A percentile compares a stretch with the other conserved stretches of the same genome.
Evolutionary conservation across 306 rosid genomes (phyloP).

Genomic region (Myrica gale): DNA sequence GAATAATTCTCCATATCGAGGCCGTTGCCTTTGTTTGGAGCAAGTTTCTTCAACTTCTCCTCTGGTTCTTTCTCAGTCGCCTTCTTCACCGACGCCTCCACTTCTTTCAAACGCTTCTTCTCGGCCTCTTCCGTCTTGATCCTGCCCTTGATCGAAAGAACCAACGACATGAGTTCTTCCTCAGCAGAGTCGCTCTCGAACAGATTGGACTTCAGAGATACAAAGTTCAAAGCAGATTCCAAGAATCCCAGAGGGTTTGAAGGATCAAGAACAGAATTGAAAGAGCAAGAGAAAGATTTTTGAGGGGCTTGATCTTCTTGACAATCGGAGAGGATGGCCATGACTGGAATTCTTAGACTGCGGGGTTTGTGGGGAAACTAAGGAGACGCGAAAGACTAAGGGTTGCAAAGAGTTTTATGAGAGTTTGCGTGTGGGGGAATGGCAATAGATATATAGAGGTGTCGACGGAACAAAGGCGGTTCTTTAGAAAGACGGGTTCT

Average conservation of each 20-base stretch:
- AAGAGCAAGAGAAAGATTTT: slow-evolving; percentile 8
- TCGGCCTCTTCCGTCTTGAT: neutral
- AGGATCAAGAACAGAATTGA: slow-evolving; percentile 12
- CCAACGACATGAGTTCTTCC: slow-evolving; percentile 7
- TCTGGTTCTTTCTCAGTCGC: slow-evolving; percentile 1
- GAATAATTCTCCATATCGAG: slow-evolving; percentile 15
- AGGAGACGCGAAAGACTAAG: too few species aligned
- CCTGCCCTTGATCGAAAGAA: slow-evolving; percentile 6
- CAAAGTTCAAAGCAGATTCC: slow-evolving; percentile 3
- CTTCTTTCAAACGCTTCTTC: neutral
- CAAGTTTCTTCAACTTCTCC: neutral
- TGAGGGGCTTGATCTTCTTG: neutral
- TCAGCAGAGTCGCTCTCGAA: slow-evolving; percentile 16
- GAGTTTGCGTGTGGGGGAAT: too few species aligned
- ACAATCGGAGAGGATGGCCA: slow-evolving; percentile 6
- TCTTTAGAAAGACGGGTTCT: too few species aligned
- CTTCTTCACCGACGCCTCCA: neutral
- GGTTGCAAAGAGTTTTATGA: too few species aligned
- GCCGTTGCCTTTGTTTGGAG: slow-evolving; percentile 17
- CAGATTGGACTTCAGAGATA: neutral
- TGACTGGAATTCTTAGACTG: neutral
- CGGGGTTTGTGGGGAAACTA: too few species aligned
- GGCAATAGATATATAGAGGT: too few species aligned
- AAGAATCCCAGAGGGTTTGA: slow-evolving; percentile 18
- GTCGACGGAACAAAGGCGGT: too few species aligned